Base-by-base conservation (phyloP, 2,329 filamentous ascomycete genomes). In the Trichoderma gracile region DNA sequence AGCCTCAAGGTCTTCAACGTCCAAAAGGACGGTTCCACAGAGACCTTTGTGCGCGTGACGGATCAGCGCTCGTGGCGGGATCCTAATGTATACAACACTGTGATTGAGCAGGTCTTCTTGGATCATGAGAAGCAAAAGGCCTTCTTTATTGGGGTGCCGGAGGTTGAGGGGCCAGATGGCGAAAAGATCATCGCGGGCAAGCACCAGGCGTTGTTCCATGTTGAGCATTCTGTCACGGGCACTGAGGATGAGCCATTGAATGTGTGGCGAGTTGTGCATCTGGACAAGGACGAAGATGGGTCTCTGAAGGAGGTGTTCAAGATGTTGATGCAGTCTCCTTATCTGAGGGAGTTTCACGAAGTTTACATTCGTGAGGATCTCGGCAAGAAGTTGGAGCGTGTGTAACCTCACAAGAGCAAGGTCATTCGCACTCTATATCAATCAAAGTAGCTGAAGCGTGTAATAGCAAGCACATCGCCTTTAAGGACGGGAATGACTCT, bases 41-140 rank as follows among this genome's bases (percentile, higher is more conserved):
- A 68, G 54, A 67, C 58, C 10, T 68, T 68, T 62, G 60, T 63
- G 1, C 86, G 86, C 0, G 86, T 90, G 54, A 78, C 78, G 43
- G 88, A 90, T 46, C 85, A 88, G 70, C 78, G 81, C 67, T 87
- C 84, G 70, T 75, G 90, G 59, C 85, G 80, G 68, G 86, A 66
- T 54, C 50, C 49, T 7, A 47, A 25, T 12, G 53, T 55, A 1
- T 68, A 59, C 52, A 53, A 40, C 27, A 68, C 47, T 4, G 66
- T 68, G 7, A 68, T 68, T 27, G 66, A 68, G 62, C 58, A 62
- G 46, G 67, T 68, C 15, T 60, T 66, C 10, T 42, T 68, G 33
- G 67, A 68, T 27, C 43, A 67, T 33, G 59, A 66, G 2, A 50
- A 50, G 17, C 57, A 68, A 45, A 42, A 42, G 14, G 64, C 57